Evolutionary conservation across 768 basidiomycete species (phyloP), one percentile per base, ranked within the genome.

Genomic region (Podaxis sp.): DNA sequence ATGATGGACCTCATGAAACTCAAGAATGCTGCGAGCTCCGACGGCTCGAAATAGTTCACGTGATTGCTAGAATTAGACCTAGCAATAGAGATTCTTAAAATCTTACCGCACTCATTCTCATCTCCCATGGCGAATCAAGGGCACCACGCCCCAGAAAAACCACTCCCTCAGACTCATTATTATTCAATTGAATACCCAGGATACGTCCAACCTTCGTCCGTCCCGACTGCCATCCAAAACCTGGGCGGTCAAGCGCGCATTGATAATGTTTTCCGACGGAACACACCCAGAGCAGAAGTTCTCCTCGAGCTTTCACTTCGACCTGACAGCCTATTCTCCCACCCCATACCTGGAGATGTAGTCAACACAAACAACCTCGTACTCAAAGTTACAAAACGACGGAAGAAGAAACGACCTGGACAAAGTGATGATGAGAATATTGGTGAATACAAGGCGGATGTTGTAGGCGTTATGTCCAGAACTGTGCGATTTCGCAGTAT

Each of bases 181-280:
- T 90, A 90, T 70, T 89, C 93, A 4, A 79, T 96, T 64, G 95
- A 97, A 73, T 96, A 95, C 76, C 95, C 95, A 6, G 95, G 95
- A 64, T 93, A 93, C 66, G 87, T 97, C 58, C 75, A 80, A 13
- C 74, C 80, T 2, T 71, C 80, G 1, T 90, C 93, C 37, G 81
- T 88, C 4, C 79, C 86, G 0, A 66, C 79, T 17, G 92, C 89
- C 1, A 73, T 95, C 49, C 76, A 81, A 52, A 86, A 81, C 62
- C 80, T 92, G 11, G 93, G 91, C 2, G 88, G 91, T 3, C 88
- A 89, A 66, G 69, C 81, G 28, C 82, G 81, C 64, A 78, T 98
- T 3, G 89, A 95, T 60, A 82, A 77, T 54, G 92, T 88, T 13
- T 96, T 99, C 78, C 86, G 83, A 66, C 84, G 89, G 36, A 82